Conservation (phyloP, 148 eudicot species). For the Chenopodium album region DNA sequence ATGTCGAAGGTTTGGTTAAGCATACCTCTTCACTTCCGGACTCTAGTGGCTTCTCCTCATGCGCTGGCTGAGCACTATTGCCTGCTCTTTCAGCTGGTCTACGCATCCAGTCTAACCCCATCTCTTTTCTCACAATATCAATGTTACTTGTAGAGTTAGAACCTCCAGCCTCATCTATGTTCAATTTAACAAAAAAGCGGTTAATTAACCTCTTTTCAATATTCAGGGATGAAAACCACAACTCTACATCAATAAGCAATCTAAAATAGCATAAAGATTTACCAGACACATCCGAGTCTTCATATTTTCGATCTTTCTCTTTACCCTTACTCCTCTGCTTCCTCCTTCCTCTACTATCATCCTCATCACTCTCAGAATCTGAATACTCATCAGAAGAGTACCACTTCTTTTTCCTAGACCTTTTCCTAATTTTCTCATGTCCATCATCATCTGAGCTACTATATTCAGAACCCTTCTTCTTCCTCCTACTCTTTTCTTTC, state of each 20-base stretch:
- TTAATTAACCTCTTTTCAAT: background rate
- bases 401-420: constrained; percentile 80
- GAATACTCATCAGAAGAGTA: constrained; percentile 66
- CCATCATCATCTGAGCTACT: constrained; percentile 73
- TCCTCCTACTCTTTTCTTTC: constrained; percentile 42
- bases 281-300: constrained; percentile 14
- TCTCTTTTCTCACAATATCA: constrained; percentile 60
- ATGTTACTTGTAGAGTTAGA: constrained; percentile 25
- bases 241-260: background rate
- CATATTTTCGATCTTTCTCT: constrained; percentile 9
- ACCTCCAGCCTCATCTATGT: constrained; percentile 35
- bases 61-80: constrained; percentile 27
- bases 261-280: background rate
- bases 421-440: constrained; percentile 40
- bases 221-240: background rate
- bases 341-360: constrained; percentile 19
- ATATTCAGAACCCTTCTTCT: constrained; percentile 42
- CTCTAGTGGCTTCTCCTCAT: constrained; percentile 43
- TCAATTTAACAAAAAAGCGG: background rate
- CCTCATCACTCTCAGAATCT: constrained; percentile 33
- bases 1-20: background rate
- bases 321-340: constrained; percentile 27
- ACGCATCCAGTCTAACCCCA: constrained; percentile 97
- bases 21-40: constrained; percentile 62
- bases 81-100: constrained; percentile 52